These are phyloP conservation scores for Fusarium tuaranense DNA, from an alignment of 2,329 filamentous ascomycete genomes.

Conservation along the genomic window DNA sequence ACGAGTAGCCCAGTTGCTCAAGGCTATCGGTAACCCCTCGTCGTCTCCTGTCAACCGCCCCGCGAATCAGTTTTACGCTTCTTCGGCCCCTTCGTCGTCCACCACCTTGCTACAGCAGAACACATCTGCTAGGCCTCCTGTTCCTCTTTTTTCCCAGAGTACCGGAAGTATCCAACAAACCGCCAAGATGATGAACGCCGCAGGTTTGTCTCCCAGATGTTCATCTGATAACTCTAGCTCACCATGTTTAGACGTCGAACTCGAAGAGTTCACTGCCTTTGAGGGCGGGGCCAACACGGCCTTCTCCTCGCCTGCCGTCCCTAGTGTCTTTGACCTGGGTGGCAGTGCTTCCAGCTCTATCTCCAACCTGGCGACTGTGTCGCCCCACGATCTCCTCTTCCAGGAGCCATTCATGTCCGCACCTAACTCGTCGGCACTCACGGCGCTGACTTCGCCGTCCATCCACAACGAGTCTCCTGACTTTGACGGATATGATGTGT, in stretches of 20 bases:
- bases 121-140: constrained; percentile 71
- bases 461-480: constrained; percentile 81
- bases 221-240: constrained; percentile 46
- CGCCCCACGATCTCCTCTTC: constrained; percentile 83
- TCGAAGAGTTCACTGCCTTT: constrained; percentile 70
- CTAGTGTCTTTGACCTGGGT: constrained; percentile 63
- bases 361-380: constrained; percentile 77
- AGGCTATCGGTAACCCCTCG: constrained; percentile 67
- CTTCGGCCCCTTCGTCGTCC: constrained; percentile 72
- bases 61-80: constrained; percentile 73
- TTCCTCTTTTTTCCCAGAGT: constrained; percentile 77
- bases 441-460: constrained; percentile 88
- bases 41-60: constrained; percentile 69
- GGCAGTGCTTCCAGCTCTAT: constrained; percentile 61
- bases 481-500: constrained; percentile 80
- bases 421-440: constrained; percentile 85
- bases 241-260: constrained; percentile 63
- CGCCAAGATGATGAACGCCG: constrained; percentile 59
- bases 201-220: constrained; percentile 46
- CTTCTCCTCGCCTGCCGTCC: constrained; percentile 66
- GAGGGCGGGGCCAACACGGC: constrained; percentile 63
- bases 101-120: constrained; percentile 67
- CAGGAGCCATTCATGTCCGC: constrained; percentile 78
- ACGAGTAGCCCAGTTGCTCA: constrained; percentile 69
- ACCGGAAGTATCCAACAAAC: constrained; percentile 63